A percentile compares a stretch with the other conserved stretches of the same genome.
phyloP scores from a whole-genome alignment of 148 eudicot genomes.

The Rhododendron simsii region DNA sequence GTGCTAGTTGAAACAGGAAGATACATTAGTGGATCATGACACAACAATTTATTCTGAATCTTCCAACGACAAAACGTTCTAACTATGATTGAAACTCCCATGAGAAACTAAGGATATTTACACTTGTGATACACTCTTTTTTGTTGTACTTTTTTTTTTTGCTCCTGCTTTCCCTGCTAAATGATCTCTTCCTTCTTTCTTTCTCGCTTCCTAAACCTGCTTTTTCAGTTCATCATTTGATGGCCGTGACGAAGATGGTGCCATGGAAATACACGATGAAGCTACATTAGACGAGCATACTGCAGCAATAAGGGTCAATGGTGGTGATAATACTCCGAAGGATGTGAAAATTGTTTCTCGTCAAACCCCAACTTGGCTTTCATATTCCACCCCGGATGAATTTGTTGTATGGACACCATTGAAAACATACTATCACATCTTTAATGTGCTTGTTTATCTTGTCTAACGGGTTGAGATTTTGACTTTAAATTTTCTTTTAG shows the following conservation, averaged over 20 bases:
- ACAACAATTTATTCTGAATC: no score
- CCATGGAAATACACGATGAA: conserved; percentile 39
- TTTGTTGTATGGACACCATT: conserved; percentile 64
- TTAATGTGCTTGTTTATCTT: conserved; percentile 12
- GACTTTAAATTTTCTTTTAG: conserved; percentile 40
- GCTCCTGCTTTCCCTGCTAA: conserved; percentile 1
- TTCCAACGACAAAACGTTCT: not conserved
- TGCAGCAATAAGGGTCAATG: conserved; percentile 39
- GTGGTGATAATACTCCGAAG: conserved; percentile 53
- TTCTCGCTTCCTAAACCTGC: not conserved
- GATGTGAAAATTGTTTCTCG: conserved; percentile 49
- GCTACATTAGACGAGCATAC: conserved; percentile 35
- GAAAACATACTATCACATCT: conserved; percentile 9
- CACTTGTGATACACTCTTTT: not conserved
- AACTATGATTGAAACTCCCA: not conserved
- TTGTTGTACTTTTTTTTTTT: not conserved
- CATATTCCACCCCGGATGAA: conserved; percentile 88
- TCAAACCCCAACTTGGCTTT: conserved; percentile 88
- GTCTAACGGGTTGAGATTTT: conserved; percentile 13
- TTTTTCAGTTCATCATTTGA: conserved; percentile 62
- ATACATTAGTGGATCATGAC: not conserved
- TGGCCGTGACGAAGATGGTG: conserved; percentile 73
- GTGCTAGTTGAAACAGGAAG: not conserved
- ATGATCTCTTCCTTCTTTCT: not conserved
- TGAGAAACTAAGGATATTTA: not conserved